These are phyloP conservation scores for Halophytophthora polymorphica DNA, from an alignment of 352 stramenopile species.

Conservation along the genomic window DNA sequence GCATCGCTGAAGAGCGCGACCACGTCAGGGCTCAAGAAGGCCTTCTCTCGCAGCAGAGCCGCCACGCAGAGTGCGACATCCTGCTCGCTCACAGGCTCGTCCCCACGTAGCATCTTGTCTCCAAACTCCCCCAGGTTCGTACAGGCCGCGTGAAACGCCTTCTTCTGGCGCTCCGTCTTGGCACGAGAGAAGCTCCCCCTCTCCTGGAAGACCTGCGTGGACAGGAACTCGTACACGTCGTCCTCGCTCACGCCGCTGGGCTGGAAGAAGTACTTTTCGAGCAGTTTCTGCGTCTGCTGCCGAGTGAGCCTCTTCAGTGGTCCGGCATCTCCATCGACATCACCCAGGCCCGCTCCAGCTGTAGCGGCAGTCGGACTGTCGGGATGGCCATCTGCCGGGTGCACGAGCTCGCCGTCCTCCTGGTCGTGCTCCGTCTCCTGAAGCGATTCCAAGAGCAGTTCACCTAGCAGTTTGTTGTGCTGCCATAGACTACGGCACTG, in stretches of 20 bases:
- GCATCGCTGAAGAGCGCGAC: constrained; percentile 34
- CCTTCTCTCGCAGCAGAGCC: constrained; percentile 28
- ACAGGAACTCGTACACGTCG: constrained; percentile 32
- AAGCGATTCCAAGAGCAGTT: constrained; percentile 36
- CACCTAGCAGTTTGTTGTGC: constrained; percentile 52
- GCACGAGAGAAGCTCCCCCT: constrained; percentile 17
- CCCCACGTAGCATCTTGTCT: constrained; percentile 17
- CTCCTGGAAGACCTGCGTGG: constrained; percentile 32
- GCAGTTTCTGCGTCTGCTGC: constrained; percentile 33
- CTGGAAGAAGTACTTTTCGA: constrained; percentile 44
- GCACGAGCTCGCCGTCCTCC: constrained; percentile 12
- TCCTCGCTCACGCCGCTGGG: constrained; percentile 26
- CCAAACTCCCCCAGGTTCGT: constrained; percentile 18
- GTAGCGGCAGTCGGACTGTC: constrained; percentile 11
- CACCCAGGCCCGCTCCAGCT: no score
- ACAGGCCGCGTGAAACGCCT: constrained; percentile 14
- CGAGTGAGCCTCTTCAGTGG: constrained; percentile 29
- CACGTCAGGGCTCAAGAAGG: constrained; percentile 31
- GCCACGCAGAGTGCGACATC: constrained; percentile 26
- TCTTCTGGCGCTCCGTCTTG: constrained; percentile 24
- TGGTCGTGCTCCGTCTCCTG: constrained; percentile 28
- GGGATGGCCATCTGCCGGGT: constrained; percentile 6
- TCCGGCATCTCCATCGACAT: constrained; percentile 5
- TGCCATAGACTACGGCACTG: constrained; percentile 45
- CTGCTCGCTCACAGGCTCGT: constrained; percentile 13